phyloP scores from a whole-genome alignment of 192 early-diverging fungal species.

The Geosiphon pyriformis region DNA sequence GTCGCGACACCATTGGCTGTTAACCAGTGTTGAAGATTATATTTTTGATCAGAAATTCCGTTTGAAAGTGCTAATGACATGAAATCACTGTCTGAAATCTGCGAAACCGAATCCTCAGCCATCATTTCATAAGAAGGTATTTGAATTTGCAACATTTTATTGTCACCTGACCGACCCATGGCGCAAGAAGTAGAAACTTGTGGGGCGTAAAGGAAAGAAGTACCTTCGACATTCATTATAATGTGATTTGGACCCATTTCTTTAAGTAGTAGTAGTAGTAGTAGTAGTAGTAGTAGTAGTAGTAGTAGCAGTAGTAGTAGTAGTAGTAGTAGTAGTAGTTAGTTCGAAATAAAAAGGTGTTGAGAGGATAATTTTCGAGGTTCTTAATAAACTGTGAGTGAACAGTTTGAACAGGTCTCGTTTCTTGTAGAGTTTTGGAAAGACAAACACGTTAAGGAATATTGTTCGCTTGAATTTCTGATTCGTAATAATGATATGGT shows the following conservation, averaged over 20 bases:
- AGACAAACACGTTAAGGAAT: neutral
- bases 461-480: no score
- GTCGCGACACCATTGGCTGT: neutral
- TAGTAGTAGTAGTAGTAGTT: constrained; percentile 11
- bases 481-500: no score
- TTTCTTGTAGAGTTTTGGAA: neutral
- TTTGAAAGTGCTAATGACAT: constrained; percentile 20
- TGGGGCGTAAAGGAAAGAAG: constrained; percentile 15
- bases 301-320: neutral
- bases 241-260: constrained; percentile 25
- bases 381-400: neutral
- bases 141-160: constrained; percentile 14
- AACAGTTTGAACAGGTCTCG: neutral
- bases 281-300: neutral
- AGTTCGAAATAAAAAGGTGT: constrained; percentile 11
- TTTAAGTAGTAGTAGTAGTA: neutral
- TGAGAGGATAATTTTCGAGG: neutral
- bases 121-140: constrained; percentile 12
- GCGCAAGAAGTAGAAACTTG: constrained; percentile 1
- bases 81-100: constrained; percentile 15
- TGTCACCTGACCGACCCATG: neutral
- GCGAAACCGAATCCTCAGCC: neutral
- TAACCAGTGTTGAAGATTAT: constrained; percentile 9
- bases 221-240: constrained; percentile 14
- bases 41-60: constrained; percentile 15